Evolutionary conservation across 495 filamentous ascomycete species (phyloP).

Genomic region (Astrocystis sublimbata): DNA sequence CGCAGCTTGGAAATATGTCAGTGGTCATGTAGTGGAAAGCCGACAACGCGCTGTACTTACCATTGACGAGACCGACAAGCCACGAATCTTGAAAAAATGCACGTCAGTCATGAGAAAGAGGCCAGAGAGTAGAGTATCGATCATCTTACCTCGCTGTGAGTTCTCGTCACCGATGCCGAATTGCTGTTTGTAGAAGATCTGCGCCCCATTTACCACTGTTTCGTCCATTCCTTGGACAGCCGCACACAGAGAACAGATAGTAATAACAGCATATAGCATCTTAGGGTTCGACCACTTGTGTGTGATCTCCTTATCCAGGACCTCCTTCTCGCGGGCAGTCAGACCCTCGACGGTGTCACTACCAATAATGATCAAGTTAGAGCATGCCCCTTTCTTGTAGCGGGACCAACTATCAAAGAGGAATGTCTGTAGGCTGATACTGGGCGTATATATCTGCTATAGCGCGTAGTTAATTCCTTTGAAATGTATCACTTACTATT

Average conservation of each 20-base stretch:
- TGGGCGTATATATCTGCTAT: background rate
- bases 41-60: constrained; percentile 31
- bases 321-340: constrained; percentile 56
- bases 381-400: background rate
- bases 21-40: background rate
- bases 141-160: constrained; percentile 31
- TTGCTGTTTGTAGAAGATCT: constrained; percentile 64
- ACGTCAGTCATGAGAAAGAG: constrained; percentile 18
- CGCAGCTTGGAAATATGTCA: constrained; percentile 28
- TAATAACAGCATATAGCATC: constrained; percentile 67
- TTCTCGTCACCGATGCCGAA: constrained; percentile 64
- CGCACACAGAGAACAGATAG: constrained; percentile 51
- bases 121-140: background rate
- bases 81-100: constrained; percentile 47
- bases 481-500: constrained; percentile 38
- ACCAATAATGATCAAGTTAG: background rate
- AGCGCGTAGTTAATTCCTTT: background rate
- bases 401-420: no score
- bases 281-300: constrained; percentile 74
- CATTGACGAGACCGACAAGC: constrained; percentile 70
- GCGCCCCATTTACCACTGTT: constrained; percentile 77
- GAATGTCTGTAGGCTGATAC: no score
- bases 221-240: constrained; percentile 70
- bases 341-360: constrained; percentile 54
- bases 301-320: constrained; percentile 61